A percentile compares a stretch with the other conserved stretches of the same genome.
phyloP scores from a whole-genome alignment of 2,329 filamentous ascomycete genomes.

The Alternaria hordeiaustralica region DNA sequence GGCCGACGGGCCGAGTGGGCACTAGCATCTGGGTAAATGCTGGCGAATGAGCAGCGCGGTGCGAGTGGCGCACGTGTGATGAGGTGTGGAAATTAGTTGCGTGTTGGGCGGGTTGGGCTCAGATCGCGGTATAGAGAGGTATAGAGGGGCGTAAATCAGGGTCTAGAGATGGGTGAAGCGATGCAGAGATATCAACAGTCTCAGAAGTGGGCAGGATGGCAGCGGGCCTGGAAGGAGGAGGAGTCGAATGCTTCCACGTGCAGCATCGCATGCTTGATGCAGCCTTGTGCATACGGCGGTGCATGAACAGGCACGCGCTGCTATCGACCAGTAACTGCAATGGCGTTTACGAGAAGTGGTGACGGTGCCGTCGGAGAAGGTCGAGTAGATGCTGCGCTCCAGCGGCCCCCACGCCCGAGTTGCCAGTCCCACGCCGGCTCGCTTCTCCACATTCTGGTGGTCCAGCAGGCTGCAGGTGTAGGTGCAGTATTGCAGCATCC shows the following conservation, averaged over 20 bases:
- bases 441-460: conserved; percentile 23
- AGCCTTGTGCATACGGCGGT: conserved; percentile 12
- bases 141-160: not conserved
- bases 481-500: not conserved
- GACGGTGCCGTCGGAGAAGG: conserved; percentile 1
- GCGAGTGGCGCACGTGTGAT: conserved; percentile 22
- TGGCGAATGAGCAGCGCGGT: conserved; percentile 15
- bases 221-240: not conserved
- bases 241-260: not conserved
- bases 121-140: not conserved
- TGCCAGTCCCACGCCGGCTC: conserved; percentile 16
- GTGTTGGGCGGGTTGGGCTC: not conserved
- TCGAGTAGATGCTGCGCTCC: not conserved
- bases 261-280: conserved; percentile 8
- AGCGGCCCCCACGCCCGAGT: conserved; percentile 8
- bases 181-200: not conserved
- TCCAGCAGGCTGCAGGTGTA: not conserved
- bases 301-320: conserved; percentile 18
- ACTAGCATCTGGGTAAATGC: conserved; percentile 8
- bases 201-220: not conserved
- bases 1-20: conserved; percentile 8
- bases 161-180: not conserved
- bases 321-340: conserved; percentile 11
- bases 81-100: conserved; percentile 26
- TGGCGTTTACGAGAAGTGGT: conserved; percentile 20